Conservation (phyloP, 2,329 filamentous ascomycete species). For the Mollisia scopiformis region DNA sequence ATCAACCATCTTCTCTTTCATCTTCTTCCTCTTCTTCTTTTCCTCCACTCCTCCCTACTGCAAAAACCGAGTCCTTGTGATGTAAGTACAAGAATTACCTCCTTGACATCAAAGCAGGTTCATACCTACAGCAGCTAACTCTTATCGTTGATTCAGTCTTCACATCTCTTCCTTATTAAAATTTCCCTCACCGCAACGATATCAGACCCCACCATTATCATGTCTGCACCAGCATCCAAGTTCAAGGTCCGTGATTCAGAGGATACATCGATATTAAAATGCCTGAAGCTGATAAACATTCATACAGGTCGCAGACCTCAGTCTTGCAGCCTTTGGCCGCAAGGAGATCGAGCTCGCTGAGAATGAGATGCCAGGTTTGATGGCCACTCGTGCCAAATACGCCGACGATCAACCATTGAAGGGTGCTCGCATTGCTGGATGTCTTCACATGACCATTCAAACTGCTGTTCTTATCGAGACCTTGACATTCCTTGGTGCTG, state of each 20-base stretch:
- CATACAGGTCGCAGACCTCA: slow-evolving; percentile 88
- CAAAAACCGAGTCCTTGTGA: slow-evolving; percentile 1
- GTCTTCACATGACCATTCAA: slow-evolving; percentile 84
- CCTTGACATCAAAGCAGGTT: not conserved
- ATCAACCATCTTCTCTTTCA: too few relatives aligned
- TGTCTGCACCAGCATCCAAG: slow-evolving; percentile 39
- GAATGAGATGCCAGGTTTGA: slow-evolving; percentile 96
- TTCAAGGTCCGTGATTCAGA: slow-evolving; percentile 31
- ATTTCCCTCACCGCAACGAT: slow-evolving; percentile 20
- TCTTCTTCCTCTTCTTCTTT: not conserved
- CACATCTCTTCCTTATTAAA: not conserved
- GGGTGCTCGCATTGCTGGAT: slow-evolving; percentile 95
- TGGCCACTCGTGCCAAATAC: slow-evolving; percentile 93
- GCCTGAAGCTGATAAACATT: slow-evolving; percentile 58
- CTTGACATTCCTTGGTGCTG: slow-evolving; percentile 88
- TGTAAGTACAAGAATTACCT: slow-evolving; percentile 1
- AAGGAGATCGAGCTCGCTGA: slow-evolving; percentile 99
- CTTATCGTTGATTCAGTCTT: not conserved
- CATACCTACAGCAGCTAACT: not conserved
- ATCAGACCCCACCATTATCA: slow-evolving; percentile 28
- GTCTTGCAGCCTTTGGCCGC: slow-evolving; percentile 96
- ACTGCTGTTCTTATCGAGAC: slow-evolving; percentile 99
- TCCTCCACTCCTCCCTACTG: slow-evolving; percentile 1
- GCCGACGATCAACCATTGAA: slow-evolving; percentile 89
- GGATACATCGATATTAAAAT: not conserved